These are phyloP conservation scores for Thinopyrum obtusiflorum DNA, from an alignment of 202 grass and related monocot species.

Conservation along the genomic window DNA sequence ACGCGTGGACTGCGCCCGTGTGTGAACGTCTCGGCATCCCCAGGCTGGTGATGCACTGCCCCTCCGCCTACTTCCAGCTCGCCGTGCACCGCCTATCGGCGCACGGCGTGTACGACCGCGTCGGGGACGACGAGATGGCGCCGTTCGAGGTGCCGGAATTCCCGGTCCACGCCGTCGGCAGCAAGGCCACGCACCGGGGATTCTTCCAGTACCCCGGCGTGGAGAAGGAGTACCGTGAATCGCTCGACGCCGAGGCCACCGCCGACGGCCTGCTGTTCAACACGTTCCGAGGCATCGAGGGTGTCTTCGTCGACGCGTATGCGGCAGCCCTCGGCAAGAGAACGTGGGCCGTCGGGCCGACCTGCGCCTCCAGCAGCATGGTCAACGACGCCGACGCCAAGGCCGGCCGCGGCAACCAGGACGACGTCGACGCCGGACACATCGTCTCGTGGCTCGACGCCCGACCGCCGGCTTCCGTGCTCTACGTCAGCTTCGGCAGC, in stretches of 20 bases:
- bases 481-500: conserved; percentile 62
- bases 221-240: not conserved
- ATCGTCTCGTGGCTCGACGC: conserved; percentile 50
- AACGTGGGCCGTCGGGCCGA: conserved; percentile 49
- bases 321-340: conserved; percentile 24
- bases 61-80: conserved; percentile 46
- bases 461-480: conserved; percentile 34
- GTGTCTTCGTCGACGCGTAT: conserved; percentile 37
- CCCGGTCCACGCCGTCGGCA: conserved; percentile 28
- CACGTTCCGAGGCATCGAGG: conserved; percentile 51
- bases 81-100: conserved; percentile 17
- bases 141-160: conserved; percentile 44
- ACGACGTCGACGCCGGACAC: conserved; percentile 12
- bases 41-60: conserved; percentile 45
- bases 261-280: conserved; percentile 56
- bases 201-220: conserved; percentile 43
- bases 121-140: conserved; percentile 14
- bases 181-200: conserved; percentile 19
- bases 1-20: conserved; percentile 35
- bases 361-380: not conserved
- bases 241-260: conserved; percentile 21
- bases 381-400: conserved; percentile 8
- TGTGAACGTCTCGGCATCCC: conserved; percentile 12
- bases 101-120: conserved; percentile 42
- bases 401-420: conserved; percentile 38